Percentiles rank a stretch among this genome's conserved stretches.
Evolutionary conservation across 345 rosid species (phyloP).

Genomic region (Citrus trifoliata): DNA sequence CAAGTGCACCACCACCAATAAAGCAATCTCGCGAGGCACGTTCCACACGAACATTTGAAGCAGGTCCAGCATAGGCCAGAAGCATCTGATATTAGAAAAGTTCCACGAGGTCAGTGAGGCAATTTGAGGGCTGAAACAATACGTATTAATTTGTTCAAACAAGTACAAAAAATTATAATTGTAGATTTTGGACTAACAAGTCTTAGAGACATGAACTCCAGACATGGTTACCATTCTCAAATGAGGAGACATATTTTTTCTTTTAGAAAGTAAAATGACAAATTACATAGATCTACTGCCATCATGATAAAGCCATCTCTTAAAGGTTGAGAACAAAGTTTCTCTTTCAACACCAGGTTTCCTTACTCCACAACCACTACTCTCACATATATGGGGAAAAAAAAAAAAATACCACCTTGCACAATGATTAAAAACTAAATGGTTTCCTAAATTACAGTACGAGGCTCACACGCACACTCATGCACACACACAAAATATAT

Average conservation of each 20-base stretch:
- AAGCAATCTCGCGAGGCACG: slow-evolving; percentile 44
- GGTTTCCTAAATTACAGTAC: not conserved
- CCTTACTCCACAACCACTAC: not conserved
- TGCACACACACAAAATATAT: not conserved
- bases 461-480: not conserved
- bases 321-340: not conserved
- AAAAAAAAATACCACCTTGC: not conserved
- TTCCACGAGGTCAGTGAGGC: slow-evolving; percentile 10
- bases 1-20: slow-evolving; percentile 61
- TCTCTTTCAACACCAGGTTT: not conserved
- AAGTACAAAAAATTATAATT: not conserved
- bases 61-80: slow-evolving; percentile 80
- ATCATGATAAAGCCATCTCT: not conserved
- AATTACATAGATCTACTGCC: not conserved
- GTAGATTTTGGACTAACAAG: not conserved
- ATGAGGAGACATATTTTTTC: not conserved
- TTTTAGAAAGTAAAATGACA: not conserved
- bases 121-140: slow-evolving; percentile 1
- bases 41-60: slow-evolving; percentile 84
- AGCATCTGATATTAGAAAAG: slow-evolving; percentile 44
- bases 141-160: not conserved
- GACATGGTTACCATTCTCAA: not conserved
- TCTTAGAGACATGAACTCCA: not conserved
- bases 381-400: not conserved
- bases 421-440: not conserved